Conservation (phyloP, 306 rosid species). For the Trifolium dubium region DNA sequence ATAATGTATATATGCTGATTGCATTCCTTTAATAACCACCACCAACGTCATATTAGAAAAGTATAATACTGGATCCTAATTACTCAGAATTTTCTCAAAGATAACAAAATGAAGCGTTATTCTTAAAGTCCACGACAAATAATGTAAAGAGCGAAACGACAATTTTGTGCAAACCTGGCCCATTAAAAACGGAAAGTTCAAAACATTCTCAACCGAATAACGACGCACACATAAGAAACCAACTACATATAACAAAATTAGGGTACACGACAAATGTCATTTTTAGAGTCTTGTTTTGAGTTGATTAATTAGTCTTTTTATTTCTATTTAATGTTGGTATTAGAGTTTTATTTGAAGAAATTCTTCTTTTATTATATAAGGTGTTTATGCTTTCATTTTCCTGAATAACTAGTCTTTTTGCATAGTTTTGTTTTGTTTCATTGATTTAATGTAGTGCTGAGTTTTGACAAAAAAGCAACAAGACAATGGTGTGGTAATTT, state of each 20-base stretch:
- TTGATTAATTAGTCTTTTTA: no score
- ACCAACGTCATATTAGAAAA: slow-evolving; percentile 14
- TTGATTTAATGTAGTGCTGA: no score
- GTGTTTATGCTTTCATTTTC: no score
- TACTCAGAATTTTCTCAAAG: not conserved
- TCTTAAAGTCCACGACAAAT: not conserved
- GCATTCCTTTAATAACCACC: slow-evolving; percentile 31
- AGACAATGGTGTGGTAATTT: no score
- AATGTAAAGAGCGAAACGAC: slow-evolving; percentile 18
- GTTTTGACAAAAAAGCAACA: no score
- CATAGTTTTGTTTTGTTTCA: no score
- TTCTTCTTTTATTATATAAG: no score
- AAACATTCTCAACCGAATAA: slow-evolving; percentile 33
- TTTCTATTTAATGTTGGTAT: no score
- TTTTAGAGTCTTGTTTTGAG: no score
- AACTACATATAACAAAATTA: slow-evolving; percentile 36
- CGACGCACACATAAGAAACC: slow-evolving; percentile 36
- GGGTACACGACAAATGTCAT: slow-evolving; percentile 28
- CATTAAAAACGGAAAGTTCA: slow-evolving; percentile 34
- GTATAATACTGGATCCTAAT: not conserved
- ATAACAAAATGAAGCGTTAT: slow-evolving; percentile 2
- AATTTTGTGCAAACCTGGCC: slow-evolving; percentile 28
- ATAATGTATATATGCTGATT: slow-evolving; percentile 14
- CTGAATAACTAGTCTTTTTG: no score
- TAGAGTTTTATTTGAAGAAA: no score